phyloP scores from a whole-genome alignment of 495 filamentous ascomycete species.

The Amorphotheca resinae region DNA sequence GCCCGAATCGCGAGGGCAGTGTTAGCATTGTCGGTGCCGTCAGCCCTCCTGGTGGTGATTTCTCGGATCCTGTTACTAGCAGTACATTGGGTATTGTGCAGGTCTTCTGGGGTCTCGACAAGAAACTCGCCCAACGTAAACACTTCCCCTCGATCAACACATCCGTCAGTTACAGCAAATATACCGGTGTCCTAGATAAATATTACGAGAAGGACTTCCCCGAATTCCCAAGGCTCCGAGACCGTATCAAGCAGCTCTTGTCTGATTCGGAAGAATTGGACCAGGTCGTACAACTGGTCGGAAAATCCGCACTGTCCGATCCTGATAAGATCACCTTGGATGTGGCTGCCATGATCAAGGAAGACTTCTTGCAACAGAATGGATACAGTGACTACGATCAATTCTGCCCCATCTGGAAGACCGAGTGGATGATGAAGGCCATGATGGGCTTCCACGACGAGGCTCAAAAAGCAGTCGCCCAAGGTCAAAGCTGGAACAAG shows the following conservation, averaged over 20 bases:
- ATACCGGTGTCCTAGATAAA: slow-evolving; percentile 72
- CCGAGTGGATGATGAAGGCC: slow-evolving; percentile 98
- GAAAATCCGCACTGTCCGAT: slow-evolving; percentile 92
- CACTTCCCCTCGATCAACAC: slow-evolving; percentile 99
- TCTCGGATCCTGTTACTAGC: slow-evolving; percentile 94
- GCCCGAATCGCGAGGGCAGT: slow-evolving; percentile 75
- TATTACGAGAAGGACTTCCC: slow-evolving; percentile 88
- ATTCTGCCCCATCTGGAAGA: slow-evolving; percentile 99
- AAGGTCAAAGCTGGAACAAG: slow-evolving; percentile 84
- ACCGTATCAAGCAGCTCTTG: slow-evolving; percentile 84
- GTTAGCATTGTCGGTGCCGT: slow-evolving; percentile 98
- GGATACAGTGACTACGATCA: slow-evolving; percentile 98
- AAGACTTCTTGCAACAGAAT: slow-evolving; percentile 98
- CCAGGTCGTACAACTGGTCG: slow-evolving; percentile 96
- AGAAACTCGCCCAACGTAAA: slow-evolving; percentile 97
- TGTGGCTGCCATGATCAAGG: slow-evolving; percentile 83
- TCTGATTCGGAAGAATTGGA: slow-evolving; percentile 94
- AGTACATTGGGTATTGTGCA: slow-evolving; percentile 95
- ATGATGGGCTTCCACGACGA: slow-evolving; percentile 98
- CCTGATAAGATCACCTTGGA: slow-evolving; percentile 98
- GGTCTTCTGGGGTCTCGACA: slow-evolving; percentile 99
- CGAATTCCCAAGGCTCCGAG: slow-evolving; percentile 85
- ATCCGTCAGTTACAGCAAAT: slow-evolving; percentile 92
- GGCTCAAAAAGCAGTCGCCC: slow-evolving; percentile 83
- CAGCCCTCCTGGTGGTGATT: slow-evolving; percentile 95